Percentiles rank a stretch among this genome's conserved stretches.
Conservation (phyloP, 2,329 filamentous ascomycete species). For the Truncatella angustata region DNA sequence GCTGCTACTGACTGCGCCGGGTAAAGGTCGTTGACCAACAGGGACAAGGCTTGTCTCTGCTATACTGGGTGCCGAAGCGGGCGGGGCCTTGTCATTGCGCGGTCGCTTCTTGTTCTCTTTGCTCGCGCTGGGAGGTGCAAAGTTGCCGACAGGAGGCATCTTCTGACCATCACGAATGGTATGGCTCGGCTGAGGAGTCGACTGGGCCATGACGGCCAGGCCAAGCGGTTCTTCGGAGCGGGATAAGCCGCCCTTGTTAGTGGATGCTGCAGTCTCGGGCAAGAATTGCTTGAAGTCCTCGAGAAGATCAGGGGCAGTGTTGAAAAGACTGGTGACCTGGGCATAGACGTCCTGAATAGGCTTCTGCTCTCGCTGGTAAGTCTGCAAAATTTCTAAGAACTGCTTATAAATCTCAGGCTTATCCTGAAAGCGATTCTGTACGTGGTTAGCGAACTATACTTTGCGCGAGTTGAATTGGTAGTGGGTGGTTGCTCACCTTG, state of each 20-base stretch:
- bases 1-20: slow-evolving; percentile 34
- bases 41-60: slow-evolving; percentile 40
- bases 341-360: slow-evolving; percentile 98
- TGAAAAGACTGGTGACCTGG: slow-evolving; percentile 92
- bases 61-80: slow-evolving; percentile 44
- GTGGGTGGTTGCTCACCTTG: slow-evolving; percentile 60
- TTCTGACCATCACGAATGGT: slow-evolving; percentile 62
- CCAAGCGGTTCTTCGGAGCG: slow-evolving; percentile 68
- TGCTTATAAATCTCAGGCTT: slow-evolving; percentile 99
- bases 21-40: slow-evolving; percentile 32
- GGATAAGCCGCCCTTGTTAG: slow-evolving; percentile 55
- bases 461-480: slow-evolving; percentile 4
- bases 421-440: slow-evolving; percentile 89
- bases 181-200: slow-evolving; percentile 53
- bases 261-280: slow-evolving; percentile 73
- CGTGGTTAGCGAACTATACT: slow-evolving; percentile 8
- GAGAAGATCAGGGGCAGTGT: slow-evolving; percentile 86
- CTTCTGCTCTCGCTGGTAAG: slow-evolving; percentile 96
- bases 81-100: slow-evolving; percentile 55
- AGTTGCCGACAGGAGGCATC: slow-evolving; percentile 92
- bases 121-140: slow-evolving; percentile 78
- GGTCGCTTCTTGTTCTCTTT: slow-evolving; percentile 91
- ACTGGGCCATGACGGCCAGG: slow-evolving; percentile 42
- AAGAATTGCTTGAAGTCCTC: slow-evolving; percentile 99
- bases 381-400: slow-evolving; percentile 96